Evolutionary conservation across 78 protist species (phyloP).

Genomic region (Anaeramoeba flamelloides): DNA sequence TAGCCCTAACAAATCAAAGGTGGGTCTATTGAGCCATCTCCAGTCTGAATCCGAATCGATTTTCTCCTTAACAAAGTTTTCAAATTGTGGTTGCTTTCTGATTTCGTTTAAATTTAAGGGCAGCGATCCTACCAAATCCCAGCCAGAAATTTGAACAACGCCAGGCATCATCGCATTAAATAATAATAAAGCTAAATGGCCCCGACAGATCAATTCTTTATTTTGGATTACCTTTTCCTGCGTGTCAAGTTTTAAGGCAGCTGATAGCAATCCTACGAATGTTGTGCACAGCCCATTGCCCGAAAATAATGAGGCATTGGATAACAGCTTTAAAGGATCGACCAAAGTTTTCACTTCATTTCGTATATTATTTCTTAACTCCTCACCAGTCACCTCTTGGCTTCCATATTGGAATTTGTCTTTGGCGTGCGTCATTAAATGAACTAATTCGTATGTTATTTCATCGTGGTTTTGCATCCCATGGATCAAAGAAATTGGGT

Average conservation of each 20-base stretch:
- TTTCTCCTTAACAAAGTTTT: background rate
- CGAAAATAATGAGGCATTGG: background rate
- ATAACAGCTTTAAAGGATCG: background rate
- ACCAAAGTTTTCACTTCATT: background rate
- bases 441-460: background rate
- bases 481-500: background rate
- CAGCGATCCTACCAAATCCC: background rate
- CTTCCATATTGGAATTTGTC: background rate
- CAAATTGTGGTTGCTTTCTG: background rate
- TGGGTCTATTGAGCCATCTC: background rate
- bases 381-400: background rate
- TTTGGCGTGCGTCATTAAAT: background rate
- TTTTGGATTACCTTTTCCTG: background rate
- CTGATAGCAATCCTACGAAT: background rate
- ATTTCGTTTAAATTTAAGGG: background rate
- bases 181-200: background rate
- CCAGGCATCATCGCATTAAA: background rate
- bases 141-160: background rate
- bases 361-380: background rate
- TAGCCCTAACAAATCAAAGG: background rate
- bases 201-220: background rate
- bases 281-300: background rate
- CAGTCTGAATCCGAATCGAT: background rate
- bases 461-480: background rate
- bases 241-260: background rate